Percentiles rank a stretch among this genome's conserved stretches.
Evolutionary conservation across 1,284 basidiomycete genomes (phyloP).

Genomic region (Afroboletus lepidellus): DNA sequence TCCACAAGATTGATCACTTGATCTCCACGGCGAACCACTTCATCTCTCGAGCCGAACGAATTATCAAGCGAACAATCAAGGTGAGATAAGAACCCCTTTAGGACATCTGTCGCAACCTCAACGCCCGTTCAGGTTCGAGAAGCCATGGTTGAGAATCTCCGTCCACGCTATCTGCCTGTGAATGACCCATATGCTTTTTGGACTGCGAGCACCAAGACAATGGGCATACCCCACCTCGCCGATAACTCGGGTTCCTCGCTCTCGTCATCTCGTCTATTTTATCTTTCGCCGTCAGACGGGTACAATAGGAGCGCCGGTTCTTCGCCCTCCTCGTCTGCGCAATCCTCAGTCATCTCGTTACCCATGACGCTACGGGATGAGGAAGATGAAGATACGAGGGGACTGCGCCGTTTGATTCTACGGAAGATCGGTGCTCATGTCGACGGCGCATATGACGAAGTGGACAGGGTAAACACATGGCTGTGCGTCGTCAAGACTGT

Average conservation of each 20-base stretch:
- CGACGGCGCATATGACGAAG: constrained; percentile 59
- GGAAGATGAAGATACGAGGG: constrained; percentile 58
- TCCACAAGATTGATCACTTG: constrained; percentile 49
- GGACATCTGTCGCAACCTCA: constrained; percentile 3
- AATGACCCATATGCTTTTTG: constrained; percentile 23
- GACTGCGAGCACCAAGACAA: constrained; percentile 5
- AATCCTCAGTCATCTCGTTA: constrained; percentile 39
- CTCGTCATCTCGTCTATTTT: constrained; percentile 34
- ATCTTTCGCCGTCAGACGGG: constrained; percentile 39
- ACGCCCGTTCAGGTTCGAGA: constrained; percentile 22
- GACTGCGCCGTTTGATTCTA: constrained; percentile 56
- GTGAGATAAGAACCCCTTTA: constrained; percentile 34
- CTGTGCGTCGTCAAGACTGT: constrained; percentile 61
- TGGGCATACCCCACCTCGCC: neutral
- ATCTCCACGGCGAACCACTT: constrained; percentile 51
- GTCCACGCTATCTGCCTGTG: constrained; percentile 24
- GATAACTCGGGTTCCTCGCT: constrained; percentile 34
- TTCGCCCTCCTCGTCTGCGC: constrained; percentile 41
- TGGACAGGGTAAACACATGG: constrained; percentile 59
- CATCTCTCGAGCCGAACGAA: constrained; percentile 50
- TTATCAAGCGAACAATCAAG: constrained; percentile 50
- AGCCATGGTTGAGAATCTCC: constrained; percentile 30
- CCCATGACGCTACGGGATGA: constrained; percentile 39
- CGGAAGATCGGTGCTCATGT: constrained; percentile 61
- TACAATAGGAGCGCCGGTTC: constrained; percentile 25